phyloP scores from a whole-genome alignment of 73 alveolate species.

The Paramecium pentaurelia region DNA sequence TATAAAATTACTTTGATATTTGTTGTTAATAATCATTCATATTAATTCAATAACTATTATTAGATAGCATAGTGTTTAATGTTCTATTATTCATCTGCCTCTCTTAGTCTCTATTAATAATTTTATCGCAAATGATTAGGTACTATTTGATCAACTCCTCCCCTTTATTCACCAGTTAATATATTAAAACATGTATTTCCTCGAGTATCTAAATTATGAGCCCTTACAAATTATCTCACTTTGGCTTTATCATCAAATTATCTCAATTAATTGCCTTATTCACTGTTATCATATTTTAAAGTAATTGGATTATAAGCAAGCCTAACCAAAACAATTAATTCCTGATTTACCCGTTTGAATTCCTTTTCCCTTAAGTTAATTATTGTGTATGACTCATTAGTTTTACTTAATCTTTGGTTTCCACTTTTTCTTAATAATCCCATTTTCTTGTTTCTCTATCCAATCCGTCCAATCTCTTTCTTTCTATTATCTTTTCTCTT shows the following conservation, averaged over 20 bases:
- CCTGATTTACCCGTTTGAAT: background rate
- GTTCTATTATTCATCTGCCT: background rate
- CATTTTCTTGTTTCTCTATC: slow-evolving; percentile 49
- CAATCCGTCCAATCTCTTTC: slow-evolving; percentile 9
- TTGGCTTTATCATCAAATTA: slow-evolving; percentile 41
- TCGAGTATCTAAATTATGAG: slow-evolving; percentile 25
- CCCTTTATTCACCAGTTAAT: slow-evolving; percentile 46
- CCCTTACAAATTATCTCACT: slow-evolving; percentile 49
- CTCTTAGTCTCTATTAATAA: slow-evolving; percentile 15
- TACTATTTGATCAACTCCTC: slow-evolving; percentile 31
- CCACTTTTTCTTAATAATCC: slow-evolving; percentile 45
- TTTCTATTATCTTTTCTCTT: slow-evolving; percentile 47
- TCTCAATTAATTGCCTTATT: slow-evolving; percentile 37
- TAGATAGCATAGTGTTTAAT: slow-evolving; percentile 35
- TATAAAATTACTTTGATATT: background rate
- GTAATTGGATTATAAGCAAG: slow-evolving; percentile 61
- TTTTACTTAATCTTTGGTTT: slow-evolving; percentile 15
- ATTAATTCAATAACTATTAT: slow-evolving; percentile 36
- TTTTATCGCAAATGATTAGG: background rate
- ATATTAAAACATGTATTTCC: slow-evolving; percentile 44
- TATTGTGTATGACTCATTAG: background rate
- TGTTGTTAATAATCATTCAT: background rate
- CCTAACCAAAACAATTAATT: background rate
- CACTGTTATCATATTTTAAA: slow-evolving; percentile 59
- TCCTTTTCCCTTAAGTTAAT: slow-evolving; percentile 32